Evolutionary conservation across 768 basidiomycete genomes (phyloP).

Genomic region (Tulasnella sp.): DNA sequence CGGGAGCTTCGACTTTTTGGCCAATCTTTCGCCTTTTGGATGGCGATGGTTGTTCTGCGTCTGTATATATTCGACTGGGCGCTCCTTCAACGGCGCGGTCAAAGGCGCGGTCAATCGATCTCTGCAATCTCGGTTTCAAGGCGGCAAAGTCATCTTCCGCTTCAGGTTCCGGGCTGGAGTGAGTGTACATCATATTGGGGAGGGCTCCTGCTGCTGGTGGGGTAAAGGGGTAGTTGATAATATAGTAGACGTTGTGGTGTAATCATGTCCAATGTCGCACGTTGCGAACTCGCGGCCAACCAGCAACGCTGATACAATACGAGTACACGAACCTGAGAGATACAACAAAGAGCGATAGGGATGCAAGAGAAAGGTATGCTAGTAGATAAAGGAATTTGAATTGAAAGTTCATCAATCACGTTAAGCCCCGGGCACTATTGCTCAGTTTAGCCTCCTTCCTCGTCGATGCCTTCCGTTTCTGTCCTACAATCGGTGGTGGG

Average conservation of each 20-base stretch:
- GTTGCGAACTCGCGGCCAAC: too few species aligned
- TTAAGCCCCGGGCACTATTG: too few species aligned
- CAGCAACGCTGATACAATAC: too few species aligned
- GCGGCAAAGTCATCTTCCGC: slow-evolving; percentile 1
- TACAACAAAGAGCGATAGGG: not conserved
- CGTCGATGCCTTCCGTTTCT: too few species aligned
- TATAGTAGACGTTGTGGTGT: too few species aligned
- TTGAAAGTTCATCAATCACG: too few species aligned
- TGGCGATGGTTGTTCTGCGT: not conserved
- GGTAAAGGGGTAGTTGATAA: too few species aligned
- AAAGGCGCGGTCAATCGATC: slow-evolving; percentile 1
- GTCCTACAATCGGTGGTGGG: too few species aligned
- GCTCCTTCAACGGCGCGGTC: slow-evolving; percentile 3
- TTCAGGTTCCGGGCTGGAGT: not conserved
- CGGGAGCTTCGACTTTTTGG: not conserved
- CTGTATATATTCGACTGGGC: not conserved
- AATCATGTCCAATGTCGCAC: too few species aligned
- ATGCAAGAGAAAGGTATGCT: not conserved
- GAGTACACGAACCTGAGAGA: too few species aligned
- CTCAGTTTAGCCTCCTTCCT: too few species aligned
- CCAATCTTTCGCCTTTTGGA: not conserved
- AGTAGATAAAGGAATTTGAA: not conserved
- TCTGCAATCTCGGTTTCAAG: not conserved
- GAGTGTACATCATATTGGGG: slow-evolving; percentile 5
- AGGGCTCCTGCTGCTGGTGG: not conserved